Base-by-base conservation (phyloP, 2,329 filamentous ascomycete species). In the Sporothrix dimorphospora region DNA sequence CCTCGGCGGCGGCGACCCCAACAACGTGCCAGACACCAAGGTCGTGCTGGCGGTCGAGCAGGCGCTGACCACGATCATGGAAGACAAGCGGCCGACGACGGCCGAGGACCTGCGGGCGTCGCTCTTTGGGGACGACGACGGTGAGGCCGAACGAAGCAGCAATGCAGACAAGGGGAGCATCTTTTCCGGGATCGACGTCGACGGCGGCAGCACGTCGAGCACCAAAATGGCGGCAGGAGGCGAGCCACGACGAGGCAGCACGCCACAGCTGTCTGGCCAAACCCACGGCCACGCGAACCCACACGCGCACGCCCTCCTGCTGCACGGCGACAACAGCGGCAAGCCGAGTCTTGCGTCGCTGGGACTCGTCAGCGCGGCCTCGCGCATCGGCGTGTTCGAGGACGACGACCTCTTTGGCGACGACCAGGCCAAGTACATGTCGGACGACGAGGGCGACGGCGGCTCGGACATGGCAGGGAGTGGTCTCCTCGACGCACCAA, bases 331-430 rank as follows among this genome's bases (percentile, higher is more conserved):
- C 61, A 69, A 61, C 42, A 66, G 78, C 47, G 87, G 89, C 38
- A 97, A 92, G 80, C 94, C 94, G 30, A 99, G 93, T 78, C 89
- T 99, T 75, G 92, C 95, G 12, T 98, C 96, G 0, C 83, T 99
- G 3, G 96, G 96, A 0, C 87, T 99, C 5, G 93, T 99, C 1
- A 97, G 94, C 73, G 91, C 92, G 6, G 92, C 93, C 16, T 94
- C 93, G 19, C 91, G 94, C 27, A 94, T 94, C 73, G 94, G 95
- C 1, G 96, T 99, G 1, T 99, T 99, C 80, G 89, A 93, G 7
- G 93, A 97, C 76, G 93, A 98, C 78, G 94, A 98, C 78, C 87
- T 99, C 5, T 98, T 98, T 79, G 92, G 90, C 1, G 95, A 98
- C 75, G 93, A 97, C 78, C 72, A 73, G 57, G 89, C 93, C 77